Evolutionary conservation across 1,284 basidiomycete species (phyloP).

Genomic region (Pseudozyma flocculosa): DNA sequence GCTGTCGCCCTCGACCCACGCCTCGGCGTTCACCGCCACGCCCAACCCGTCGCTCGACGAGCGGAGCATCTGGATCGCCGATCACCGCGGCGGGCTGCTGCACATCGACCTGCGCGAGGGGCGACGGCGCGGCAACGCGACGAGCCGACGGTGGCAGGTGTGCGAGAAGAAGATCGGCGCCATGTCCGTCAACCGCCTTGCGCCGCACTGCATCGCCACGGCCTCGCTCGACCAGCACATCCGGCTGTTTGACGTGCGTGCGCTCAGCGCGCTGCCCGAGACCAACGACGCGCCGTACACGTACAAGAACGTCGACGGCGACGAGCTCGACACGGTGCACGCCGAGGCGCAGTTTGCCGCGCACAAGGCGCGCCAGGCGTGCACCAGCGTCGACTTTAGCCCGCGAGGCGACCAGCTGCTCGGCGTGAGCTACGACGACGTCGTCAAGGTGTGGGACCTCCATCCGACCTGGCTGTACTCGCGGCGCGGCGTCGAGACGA

Average conservation of each 20-base stretch:
- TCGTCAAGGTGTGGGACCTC: conserved; percentile 39
- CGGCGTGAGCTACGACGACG: conserved; percentile 51
- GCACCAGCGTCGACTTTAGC: conserved; percentile 52
- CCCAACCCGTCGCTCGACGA: conserved; percentile 36
- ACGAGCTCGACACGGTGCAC: conserved; percentile 26
- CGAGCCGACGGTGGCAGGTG: conserved; percentile 48
- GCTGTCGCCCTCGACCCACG: conserved; percentile 39
- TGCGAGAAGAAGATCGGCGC: conserved; percentile 57
- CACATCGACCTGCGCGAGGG: conserved; percentile 48
- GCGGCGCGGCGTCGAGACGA: conserved; percentile 13
- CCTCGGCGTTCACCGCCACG: conserved; percentile 33
- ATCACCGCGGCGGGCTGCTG: conserved; percentile 50
- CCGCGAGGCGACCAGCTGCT: conserved; percentile 47
- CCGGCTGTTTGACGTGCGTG: conserved; percentile 51
- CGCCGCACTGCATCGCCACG: conserved; percentile 48
- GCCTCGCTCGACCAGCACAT: conserved; percentile 53
- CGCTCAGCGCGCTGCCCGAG: conserved; percentile 24
- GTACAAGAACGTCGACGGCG: conserved; percentile 35
- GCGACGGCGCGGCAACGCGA: conserved; percentile 12
- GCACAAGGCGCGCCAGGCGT: conserved; percentile 38
- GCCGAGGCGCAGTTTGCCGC: conserved; percentile 33
- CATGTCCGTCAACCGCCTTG: conserved; percentile 45
- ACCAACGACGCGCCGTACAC: conserved; percentile 36
- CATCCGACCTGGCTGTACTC: conserved; percentile 26
- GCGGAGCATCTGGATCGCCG: conserved; percentile 53